phyloP scores from a whole-genome alignment of 2,329 filamentous ascomycete species.

The Knoxdaviesia proteae region DNA sequence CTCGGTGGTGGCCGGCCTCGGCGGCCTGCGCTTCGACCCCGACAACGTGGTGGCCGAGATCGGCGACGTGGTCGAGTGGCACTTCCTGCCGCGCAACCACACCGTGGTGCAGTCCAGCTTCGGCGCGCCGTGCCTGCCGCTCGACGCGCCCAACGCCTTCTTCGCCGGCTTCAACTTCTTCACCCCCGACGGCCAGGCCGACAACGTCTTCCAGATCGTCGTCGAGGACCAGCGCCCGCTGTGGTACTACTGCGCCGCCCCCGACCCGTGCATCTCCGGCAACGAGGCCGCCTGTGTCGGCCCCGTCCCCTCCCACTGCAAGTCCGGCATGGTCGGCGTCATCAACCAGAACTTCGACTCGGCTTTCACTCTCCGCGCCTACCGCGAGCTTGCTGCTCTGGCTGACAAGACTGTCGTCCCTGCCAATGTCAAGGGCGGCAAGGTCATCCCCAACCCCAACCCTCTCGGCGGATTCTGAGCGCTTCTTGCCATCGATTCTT shows the following conservation, averaged over 20 bases:
- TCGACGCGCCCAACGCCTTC: conserved; percentile 18
- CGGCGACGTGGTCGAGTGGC: conserved; percentile 32
- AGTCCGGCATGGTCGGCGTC: conserved; percentile 25
- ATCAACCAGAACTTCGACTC: conserved; percentile 25
- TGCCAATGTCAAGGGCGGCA: conserved; percentile 13
- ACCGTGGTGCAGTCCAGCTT: conserved; percentile 22
- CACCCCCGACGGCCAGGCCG: conserved; percentile 5
- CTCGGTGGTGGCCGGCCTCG: conserved; percentile 22
- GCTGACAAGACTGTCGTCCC: conserved; percentile 13
- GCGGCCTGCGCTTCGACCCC: conserved; percentile 27
- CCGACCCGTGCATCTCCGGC: conserved; percentile 5
- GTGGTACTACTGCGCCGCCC: conserved; percentile 41
- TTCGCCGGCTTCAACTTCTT: conserved; percentile 17
- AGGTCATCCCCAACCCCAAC: conserved; percentile 19
- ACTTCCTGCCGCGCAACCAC: conserved; percentile 30
- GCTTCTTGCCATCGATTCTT: no score
- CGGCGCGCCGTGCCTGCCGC: conserved; percentile 19
- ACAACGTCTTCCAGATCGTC: conserved; percentile 6
- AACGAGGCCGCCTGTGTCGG: not conserved
- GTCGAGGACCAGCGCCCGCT: conserved; percentile 26
- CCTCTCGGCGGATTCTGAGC: conserved; percentile 6
- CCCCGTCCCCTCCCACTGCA: conserved; percentile 17
- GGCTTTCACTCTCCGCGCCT: conserved; percentile 16
- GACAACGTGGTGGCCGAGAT: conserved; percentile 23
- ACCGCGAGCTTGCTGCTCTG: conserved; percentile 15